Evolutionary conservation across 2,329 filamentous ascomycete species (phyloP).

Genomic region (Trichoderma sp.): DNA sequence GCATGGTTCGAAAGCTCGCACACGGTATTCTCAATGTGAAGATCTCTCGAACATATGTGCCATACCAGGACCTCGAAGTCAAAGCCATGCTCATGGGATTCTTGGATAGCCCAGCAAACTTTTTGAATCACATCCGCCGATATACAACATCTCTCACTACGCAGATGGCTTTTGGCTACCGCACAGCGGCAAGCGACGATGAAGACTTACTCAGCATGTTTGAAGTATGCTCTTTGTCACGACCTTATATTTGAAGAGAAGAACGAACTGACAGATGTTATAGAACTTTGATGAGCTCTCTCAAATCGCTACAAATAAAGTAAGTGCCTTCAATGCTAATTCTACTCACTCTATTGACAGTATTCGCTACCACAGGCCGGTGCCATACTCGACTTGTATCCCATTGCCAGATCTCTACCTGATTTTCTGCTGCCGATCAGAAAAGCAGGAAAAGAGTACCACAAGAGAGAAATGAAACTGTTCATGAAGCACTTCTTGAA

Average conservation of each 20-base stretch:
- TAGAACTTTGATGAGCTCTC: slow-evolving; percentile 19
- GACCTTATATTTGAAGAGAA: background rate
- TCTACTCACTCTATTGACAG: background rate
- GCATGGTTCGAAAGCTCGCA: slow-evolving; percentile 10
- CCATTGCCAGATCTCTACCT: slow-evolving; percentile 1
- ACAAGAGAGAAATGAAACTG: background rate
- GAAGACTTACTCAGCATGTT: slow-evolving; percentile 5
- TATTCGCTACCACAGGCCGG: background rate
- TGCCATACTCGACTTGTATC: slow-evolving; percentile 10
- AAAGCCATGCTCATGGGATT: slow-evolving; percentile 15
- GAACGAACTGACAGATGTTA: background rate
- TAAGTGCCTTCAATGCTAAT: background rate
- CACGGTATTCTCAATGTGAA: slow-evolving; percentile 12
- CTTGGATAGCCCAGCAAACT: background rate
- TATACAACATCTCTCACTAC: slow-evolving; percentile 20
- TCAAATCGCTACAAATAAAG: background rate
- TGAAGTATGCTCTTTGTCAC: background rate
- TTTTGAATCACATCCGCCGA: slow-evolving; percentile 3
- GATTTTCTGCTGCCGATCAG: background rate
- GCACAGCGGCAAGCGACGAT: slow-evolving; percentile 8
- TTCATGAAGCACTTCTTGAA: slow-evolving; percentile 18
- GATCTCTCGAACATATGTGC: slow-evolving; percentile 15
- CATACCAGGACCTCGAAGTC: slow-evolving; percentile 16
- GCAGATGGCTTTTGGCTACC: slow-evolving; percentile 16
- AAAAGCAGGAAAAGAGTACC: background rate